Conservation (phyloP, 2,329 filamentous ascomycete species). For the Ophiosphaerella korrae region DNA sequence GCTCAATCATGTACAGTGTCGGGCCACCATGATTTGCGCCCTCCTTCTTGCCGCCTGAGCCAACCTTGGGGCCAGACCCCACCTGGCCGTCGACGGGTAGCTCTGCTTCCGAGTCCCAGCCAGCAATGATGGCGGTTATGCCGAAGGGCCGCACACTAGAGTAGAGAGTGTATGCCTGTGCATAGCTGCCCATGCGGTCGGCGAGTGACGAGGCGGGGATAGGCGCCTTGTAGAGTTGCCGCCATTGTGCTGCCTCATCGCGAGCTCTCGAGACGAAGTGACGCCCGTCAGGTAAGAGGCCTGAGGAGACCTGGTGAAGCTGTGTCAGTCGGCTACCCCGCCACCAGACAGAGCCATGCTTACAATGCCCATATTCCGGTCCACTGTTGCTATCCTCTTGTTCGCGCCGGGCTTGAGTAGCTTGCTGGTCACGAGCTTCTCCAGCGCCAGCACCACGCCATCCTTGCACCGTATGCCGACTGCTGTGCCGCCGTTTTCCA, state of each 20-base stretch:
- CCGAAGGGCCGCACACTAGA: conserved; percentile 96
- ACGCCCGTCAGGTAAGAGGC: conserved; percentile 90
- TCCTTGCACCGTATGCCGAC: conserved; percentile 97
- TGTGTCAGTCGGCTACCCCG: background rate
- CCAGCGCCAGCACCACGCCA: conserved; percentile 91
- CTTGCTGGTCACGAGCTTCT: conserved; percentile 96
- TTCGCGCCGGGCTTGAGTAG: conserved; percentile 93
- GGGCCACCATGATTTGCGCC: conserved; percentile 83
- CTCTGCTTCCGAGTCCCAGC: conserved; percentile 89
- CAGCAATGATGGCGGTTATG: conserved; percentile 90
- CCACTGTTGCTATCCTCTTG: conserved; percentile 94
- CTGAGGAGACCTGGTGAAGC: conserved; percentile 80
- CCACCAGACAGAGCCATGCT: conserved; percentile 39
- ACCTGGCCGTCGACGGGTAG: conserved; percentile 88
- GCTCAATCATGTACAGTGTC: conserved; percentile 98
- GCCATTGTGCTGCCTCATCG: conserved; percentile 91
- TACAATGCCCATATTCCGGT: conserved; percentile 92
- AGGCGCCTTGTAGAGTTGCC: conserved; percentile 90
- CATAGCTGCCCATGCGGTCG: conserved; percentile 91
- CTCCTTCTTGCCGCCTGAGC: conserved; percentile 81
- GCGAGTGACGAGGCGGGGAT: conserved; percentile 89
- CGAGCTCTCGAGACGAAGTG: conserved; percentile 94
- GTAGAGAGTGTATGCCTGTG: conserved; percentile 97
- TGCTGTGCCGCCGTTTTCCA: conserved; percentile 96
- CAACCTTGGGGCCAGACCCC: conserved; percentile 75